A percentile compares a stretch with the other conserved stretches of the same genome.
These are phyloP conservation scores for Rhodotorula taiwanensis DNA, from an alignment of 768 basidiomycete species.

Conservation along the genomic window DNA sequence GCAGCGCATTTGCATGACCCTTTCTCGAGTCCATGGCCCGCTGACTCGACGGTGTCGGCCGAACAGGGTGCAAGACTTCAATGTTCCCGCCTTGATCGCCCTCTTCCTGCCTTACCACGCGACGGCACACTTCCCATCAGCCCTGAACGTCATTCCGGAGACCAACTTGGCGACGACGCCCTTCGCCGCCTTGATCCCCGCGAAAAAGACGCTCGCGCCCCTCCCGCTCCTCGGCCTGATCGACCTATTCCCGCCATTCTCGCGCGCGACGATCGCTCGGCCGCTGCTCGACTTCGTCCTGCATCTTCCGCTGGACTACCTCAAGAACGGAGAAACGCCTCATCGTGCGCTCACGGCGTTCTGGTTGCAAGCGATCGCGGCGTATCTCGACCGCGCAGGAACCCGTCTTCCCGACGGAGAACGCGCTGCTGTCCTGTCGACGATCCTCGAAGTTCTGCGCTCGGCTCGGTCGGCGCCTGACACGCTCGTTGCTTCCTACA, in stretches of 20 bases:
- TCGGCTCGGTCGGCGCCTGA: constrained; percentile 22
- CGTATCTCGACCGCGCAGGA: constrained; percentile 61
- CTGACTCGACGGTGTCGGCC: neutral
- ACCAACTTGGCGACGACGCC: neutral
- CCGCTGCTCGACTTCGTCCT: constrained; percentile 68
- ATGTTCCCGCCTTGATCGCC: constrained; percentile 65
- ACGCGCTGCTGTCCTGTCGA: constrained; percentile 38
- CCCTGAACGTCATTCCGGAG: constrained; percentile 70
- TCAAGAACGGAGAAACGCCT: constrained; percentile 44
- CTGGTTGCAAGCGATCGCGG: constrained; percentile 69
- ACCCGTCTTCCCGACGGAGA: constrained; percentile 41
- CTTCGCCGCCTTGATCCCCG: constrained; percentile 60
- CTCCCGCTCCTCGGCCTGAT: constrained; percentile 68
- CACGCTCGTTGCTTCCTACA: constrained; percentile 49
- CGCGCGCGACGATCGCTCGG: constrained; percentile 62
- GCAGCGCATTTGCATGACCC: neutral
- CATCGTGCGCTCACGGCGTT: constrained; percentile 74
- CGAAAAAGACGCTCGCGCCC: constrained; percentile 67
- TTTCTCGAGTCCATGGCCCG: constrained; percentile 34
- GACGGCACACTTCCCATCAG: constrained; percentile 86
- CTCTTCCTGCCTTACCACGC: constrained; percentile 93
- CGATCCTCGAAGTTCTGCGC: constrained; percentile 38
- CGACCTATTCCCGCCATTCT: constrained; percentile 31
- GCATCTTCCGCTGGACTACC: constrained; percentile 57
- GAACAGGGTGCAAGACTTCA: constrained; percentile 82